Base-by-base conservation (phyloP, 768 basidiomycete genomes). In the Termitomyces eurrhizus region DNA sequence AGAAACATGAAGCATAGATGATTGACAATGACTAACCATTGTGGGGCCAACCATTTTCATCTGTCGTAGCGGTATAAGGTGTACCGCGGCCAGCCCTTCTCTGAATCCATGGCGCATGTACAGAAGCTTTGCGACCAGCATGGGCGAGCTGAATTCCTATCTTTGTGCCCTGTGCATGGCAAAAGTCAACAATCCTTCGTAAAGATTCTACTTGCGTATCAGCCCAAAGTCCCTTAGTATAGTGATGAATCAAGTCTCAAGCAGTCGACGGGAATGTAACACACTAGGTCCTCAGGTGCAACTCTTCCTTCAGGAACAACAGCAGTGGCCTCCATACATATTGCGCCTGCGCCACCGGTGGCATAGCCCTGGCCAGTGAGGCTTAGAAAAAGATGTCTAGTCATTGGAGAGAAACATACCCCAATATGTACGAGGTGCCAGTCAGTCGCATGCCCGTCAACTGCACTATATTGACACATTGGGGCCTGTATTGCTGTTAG, bases 381-480 rank as follows among this genome's bases (percentile, higher is more conserved):
- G 11, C 13, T 39, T 45, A 8, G 16, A 24, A 33, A 21, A 26
- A 50, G 4, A 41, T 18, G 18, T 42, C 24, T 16, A 50, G 42
- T 18, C 37, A 2, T 53, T 33, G 18, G 21, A 29, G 24, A 49
- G 1, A 26, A 50, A 42, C 58, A 63, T 62, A 83, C 84, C 1
- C 89, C 89, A 37, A 90, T 78, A 68, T 93, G 90, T 18, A 92
- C 89, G 4, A 93, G 72, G 70, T 94, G 93, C 86, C 88, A 93
- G 63, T 92, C 88, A 1, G 91, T 92, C 4, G 86, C 84, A 66
- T 89, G 85, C 0, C 92, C 92, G 55, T 86, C 74, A 49, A 89
- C 82, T 9, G 85, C 78, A 59, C 86, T 88, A 74, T 93, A 94
- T 72, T 88, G 86, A 70, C 92, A 93, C 91, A 93, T 92, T 2